Percentiles rank a stretch among this genome's conserved stretches.
Conservation (phyloP, 2,329 filamentous ascomycete genomes). For the Pyrenophora seminiperda region DNA sequence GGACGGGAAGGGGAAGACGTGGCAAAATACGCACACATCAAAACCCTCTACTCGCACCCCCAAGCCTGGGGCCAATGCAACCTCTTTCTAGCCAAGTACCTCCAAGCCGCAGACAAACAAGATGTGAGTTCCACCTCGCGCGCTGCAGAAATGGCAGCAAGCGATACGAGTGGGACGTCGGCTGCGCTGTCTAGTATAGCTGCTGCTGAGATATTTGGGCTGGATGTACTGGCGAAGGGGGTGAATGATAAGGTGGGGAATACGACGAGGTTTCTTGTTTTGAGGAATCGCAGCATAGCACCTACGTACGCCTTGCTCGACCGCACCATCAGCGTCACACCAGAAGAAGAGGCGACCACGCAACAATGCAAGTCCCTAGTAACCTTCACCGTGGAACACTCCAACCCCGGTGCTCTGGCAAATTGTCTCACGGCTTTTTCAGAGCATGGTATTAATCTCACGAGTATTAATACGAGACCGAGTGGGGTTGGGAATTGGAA, state of each 20-base stretch:
- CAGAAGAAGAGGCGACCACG: background rate
- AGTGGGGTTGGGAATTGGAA: slow-evolving; percentile 78
- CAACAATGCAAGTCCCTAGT: slow-evolving; percentile 70
- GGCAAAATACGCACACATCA: slow-evolving; percentile 64
- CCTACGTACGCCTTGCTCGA: too few relatives aligned
- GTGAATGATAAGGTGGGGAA: slow-evolving; percentile 79
- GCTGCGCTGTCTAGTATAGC: slow-evolving; percentile 80
- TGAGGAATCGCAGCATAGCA: too few relatives aligned
- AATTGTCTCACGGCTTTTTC: slow-evolving; percentile 81
- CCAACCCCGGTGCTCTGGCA: slow-evolving; percentile 79
- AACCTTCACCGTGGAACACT: slow-evolving; percentile 79
- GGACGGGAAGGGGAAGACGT: background rate
- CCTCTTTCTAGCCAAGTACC: slow-evolving; percentile 69
- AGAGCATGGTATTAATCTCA: slow-evolving; percentile 75
- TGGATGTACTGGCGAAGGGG: slow-evolving; percentile 70
- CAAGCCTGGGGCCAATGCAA: slow-evolving; percentile 95
- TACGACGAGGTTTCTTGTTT: slow-evolving; percentile 72
- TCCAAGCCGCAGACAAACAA: slow-evolving; percentile 76
- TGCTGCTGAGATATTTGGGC: slow-evolving; percentile 69
- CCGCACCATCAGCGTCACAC: too few relatives aligned
- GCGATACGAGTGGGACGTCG: slow-evolving; percentile 63
- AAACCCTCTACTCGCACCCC: slow-evolving; percentile 86
- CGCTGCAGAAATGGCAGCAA: slow-evolving; percentile 76
- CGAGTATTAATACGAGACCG: slow-evolving; percentile 86
- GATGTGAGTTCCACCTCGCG: slow-evolving; percentile 86